phyloP scores from a whole-genome alignment of 441 rosid species.

The Aquilaria agallochum region DNA sequence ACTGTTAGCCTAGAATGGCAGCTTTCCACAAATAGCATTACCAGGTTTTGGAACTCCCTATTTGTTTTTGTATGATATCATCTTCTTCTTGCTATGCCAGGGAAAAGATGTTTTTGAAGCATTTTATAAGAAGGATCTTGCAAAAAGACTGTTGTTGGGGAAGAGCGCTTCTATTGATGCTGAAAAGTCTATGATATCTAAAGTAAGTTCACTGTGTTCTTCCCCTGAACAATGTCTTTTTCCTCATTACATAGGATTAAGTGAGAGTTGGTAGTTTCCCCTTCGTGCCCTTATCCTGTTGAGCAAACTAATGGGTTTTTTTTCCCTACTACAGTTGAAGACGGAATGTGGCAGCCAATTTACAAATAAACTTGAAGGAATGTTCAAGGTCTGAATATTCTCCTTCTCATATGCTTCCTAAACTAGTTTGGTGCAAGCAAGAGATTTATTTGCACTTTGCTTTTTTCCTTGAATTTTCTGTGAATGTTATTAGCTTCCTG shows the following conservation, averaged over 20 bases:
- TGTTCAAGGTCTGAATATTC: constrained; percentile 80
- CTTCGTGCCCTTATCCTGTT: neutral
- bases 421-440: too few species aligned
- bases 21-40: neutral
- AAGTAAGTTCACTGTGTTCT: constrained; percentile 27
- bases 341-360: constrained; percentile 99
- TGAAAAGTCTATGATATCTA: constrained; percentile 99
- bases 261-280: too few species aligned
- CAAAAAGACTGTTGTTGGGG: constrained; percentile 87
- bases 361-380: constrained; percentile 98
- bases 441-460: too few species aligned
- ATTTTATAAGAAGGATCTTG: constrained; percentile 98
- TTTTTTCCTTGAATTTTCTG: too few species aligned
- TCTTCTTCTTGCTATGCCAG: constrained; percentile 27
- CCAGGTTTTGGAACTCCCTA: neutral
- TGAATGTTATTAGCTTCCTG: too few species aligned
- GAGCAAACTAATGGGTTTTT: constrained; percentile 22
- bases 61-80: neutral
- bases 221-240: neutral
- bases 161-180: constrained; percentile 99
- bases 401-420: constrained; percentile 2
- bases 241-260: neutral
- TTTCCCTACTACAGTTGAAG: constrained; percentile 68
- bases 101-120: constrained; percentile 99
- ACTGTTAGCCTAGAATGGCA: neutral